Evolutionary conservation across 257 asterid species (phyloP).

Genomic region (Craterostigma plantagineum): DNA sequence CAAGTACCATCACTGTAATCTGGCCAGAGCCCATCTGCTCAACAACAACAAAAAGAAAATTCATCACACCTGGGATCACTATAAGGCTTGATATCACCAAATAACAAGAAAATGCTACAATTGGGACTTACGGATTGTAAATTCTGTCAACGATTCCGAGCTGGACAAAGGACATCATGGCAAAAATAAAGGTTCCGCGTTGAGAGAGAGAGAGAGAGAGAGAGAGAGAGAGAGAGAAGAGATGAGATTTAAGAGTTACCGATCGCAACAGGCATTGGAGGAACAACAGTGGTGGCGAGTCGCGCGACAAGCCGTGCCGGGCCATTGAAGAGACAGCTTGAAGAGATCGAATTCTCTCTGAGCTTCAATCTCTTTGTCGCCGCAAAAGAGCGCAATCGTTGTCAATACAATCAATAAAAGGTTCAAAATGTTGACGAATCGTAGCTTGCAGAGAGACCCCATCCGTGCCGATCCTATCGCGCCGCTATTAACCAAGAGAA

Average conservation of each 20-base stretch:
- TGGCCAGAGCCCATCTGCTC: slow-evolving; percentile 88
- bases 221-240: too few relatives aligned
- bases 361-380: too few relatives aligned
- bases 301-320: slow-evolving; percentile 1
- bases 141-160: background rate
- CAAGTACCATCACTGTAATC: slow-evolving; percentile 87
- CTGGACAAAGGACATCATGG: background rate
- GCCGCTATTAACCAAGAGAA: too few relatives aligned
- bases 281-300: background rate
- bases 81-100: too few relatives aligned
- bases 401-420: too few relatives aligned
- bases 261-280: slow-evolving; percentile 3
- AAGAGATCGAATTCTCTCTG: slow-evolving; percentile 6
- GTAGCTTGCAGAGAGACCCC: too few relatives aligned
- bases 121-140: slow-evolving; percentile 5
- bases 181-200: too few relatives aligned
- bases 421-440: too few relatives aligned
- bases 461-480: too few relatives aligned
- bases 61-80: background rate
- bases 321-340: slow-evolving; percentile 6
- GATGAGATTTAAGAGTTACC: background rate
- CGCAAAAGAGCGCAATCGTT: too few relatives aligned
- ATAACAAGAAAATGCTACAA: too few relatives aligned
- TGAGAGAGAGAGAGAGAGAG: too few relatives aligned
- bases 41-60: background rate